Conservation (phyloP, 2,329 filamentous ascomycete genomes). For the Xylariales sp. region DNA sequence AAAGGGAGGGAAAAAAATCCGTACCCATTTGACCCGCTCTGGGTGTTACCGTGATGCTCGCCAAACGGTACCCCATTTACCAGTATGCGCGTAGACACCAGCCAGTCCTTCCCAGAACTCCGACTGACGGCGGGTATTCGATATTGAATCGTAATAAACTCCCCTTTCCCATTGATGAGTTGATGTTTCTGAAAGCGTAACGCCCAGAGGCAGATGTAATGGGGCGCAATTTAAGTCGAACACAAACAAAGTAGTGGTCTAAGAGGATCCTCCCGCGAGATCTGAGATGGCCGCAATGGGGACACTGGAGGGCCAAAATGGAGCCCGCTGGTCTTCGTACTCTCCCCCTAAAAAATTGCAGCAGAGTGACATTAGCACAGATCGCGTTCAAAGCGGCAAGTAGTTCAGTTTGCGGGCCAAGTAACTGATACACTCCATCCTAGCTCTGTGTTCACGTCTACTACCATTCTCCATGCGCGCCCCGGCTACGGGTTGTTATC, state of each 20-base stretch:
- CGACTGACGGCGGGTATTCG: no score
- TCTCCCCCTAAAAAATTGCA: background rate
- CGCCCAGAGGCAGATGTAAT: background rate
- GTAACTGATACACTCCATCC: no score
- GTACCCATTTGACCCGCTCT: background rate
- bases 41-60: slow-evolving; percentile 1
- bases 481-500: background rate
- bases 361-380: background rate
- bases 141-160: no score
- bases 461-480: background rate
- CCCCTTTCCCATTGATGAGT: background rate
- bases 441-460: no score
- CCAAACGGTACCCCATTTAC: no score
- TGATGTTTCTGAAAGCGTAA: slow-evolving; percentile 2
- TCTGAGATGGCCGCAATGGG: slow-evolving; percentile 6
- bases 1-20: no score
- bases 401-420: no score
- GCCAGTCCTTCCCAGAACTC: no score
- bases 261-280: slow-evolving; percentile 7
- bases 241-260: slow-evolving; percentile 4
- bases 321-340: background rate
- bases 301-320: slow-evolving; percentile 1
- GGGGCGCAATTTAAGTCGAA: background rate
- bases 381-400: no score
- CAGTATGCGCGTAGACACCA: background rate